Evolutionary conservation across 2,329 filamentous ascomycete species (phyloP), one percentile per base, ranked within the genome.

Genomic region (Davidsoniella virescens): DNA sequence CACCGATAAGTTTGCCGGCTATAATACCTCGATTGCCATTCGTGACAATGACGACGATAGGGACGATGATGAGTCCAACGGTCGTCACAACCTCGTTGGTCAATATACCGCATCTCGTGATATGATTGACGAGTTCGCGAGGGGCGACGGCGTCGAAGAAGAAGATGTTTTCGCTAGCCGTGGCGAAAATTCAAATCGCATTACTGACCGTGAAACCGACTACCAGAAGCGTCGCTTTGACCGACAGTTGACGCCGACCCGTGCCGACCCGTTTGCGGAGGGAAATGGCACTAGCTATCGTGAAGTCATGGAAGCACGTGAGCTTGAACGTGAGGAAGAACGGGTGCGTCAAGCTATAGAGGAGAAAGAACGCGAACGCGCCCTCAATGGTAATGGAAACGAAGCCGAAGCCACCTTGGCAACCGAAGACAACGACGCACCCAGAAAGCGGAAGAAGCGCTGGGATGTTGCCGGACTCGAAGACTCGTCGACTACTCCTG

Each of bases 181-280:
- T 57, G 75, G 77, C 57, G 92, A 96, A 70, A 85, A 90, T 67
- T 85, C 87, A 63, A 87, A 84, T 52, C 82, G 90, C 59, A 96
- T 98, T 61, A 73, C 82, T 54, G 90, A 93, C 62, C 83, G 92
- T 60, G 90, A 96, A 70, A 93, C 87, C 55, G 90, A 96, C 62
- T 98, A 98, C 63, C 93, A 98, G 67, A 94, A 94, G 68, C 85
- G 88, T 57, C 80, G 88, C 53, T 93, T 94, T 64, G 82, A 94
- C 63, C 87, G 92, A 54, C 80, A 78, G 48, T 72, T 96, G 55
- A 92, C 87, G 18, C 87, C 88, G 4, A 87, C 85, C 7, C 80
- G 87, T 60, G 85, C 81, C 54, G 87, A 94, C 62, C 82, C 87
- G 0, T 94, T 94, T 61, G 83, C 84, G 23, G 70, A 75, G 25